These are phyloP conservation scores for Prunella vulgaris DNA, from an alignment of 257 asterid species.

Conservation along the genomic window DNA sequence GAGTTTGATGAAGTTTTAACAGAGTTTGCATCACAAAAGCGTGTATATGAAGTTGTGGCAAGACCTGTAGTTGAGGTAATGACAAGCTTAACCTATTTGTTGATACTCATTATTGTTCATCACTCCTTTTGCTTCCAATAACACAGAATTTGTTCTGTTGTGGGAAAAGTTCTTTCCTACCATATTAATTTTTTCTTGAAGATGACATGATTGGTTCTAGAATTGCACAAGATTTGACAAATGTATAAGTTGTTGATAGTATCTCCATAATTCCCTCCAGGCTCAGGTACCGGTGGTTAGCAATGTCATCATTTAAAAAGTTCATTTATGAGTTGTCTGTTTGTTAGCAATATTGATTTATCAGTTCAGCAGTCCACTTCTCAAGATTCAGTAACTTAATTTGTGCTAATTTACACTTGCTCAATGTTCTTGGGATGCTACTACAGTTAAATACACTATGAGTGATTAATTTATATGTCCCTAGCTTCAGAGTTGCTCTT, in stretches of 20 bases:
- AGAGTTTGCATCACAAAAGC: conserved; percentile 81
- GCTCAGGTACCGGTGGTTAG: not conserved
- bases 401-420: not conserved
- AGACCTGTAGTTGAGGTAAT: conserved; percentile 94
- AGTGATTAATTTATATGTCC: not conserved
- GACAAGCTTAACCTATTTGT: not conserved
- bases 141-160: not conserved
- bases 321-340: not conserved
- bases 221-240: not conserved
- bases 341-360: not conserved
- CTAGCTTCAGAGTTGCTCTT: not conserved
- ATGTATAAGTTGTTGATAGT: not conserved
- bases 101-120: not conserved
- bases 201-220: not conserved
- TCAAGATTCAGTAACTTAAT: not conserved
- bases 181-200: not conserved
- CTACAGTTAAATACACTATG: not conserved
- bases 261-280: not conserved
- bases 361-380: not conserved
- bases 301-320: not conserved
- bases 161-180: not conserved
- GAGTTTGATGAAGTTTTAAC: conserved; percentile 90
- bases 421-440: not conserved
- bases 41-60: conserved; percentile 92
- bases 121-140: not conserved